A percentile compares a stretch with the other conserved stretches of the same genome.
phyloP scores from a whole-genome alignment of 495 filamentous ascomycete species.

The Hypoxylon fragiforme region DNA sequence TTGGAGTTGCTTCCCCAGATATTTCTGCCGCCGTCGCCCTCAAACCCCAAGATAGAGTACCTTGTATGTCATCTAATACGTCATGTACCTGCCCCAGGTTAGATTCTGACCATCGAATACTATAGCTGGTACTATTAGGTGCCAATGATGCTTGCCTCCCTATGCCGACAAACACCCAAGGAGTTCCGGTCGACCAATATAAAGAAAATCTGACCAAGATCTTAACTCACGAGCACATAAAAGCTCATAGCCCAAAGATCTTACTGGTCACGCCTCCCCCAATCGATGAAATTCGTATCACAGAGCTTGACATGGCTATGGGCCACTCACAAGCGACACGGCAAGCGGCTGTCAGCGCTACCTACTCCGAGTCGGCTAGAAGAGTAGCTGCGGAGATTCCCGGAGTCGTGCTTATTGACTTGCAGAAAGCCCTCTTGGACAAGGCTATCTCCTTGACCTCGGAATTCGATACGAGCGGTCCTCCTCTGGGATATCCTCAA shows the following conservation, averaged over 20 bases:
- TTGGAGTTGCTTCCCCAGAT: slow-evolving; percentile 46
- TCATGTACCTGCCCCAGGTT: neutral
- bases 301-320: slow-evolving; percentile 54
- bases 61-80: slow-evolving; percentile 55
- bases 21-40: slow-evolving; percentile 48
- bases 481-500: slow-evolving; percentile 46
- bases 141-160: slow-evolving; percentile 82
- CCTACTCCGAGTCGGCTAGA: slow-evolving; percentile 70
- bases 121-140: slow-evolving; percentile 77
- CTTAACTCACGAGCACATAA: slow-evolving; percentile 66
- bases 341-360: slow-evolving; percentile 63
- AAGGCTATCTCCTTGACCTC: slow-evolving; percentile 49
- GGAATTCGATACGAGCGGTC: slow-evolving; percentile 44
- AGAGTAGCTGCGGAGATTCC: slow-evolving; percentile 64
- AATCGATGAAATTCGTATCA: slow-evolving; percentile 72
- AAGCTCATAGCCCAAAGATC: slow-evolving; percentile 70
- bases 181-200: slow-evolving; percentile 74
- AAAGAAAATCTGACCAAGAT: slow-evolving; percentile 70
- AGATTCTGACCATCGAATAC: slow-evolving; percentile 19
- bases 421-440: slow-evolving; percentile 74
- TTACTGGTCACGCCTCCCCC: slow-evolving; percentile 80
- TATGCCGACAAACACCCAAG: slow-evolving; percentile 60
- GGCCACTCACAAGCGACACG: slow-evolving; percentile 57
- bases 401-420: slow-evolving; percentile 68
- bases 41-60: slow-evolving; percentile 60